Evolutionary conservation across 75 land plant species (phyloP), one percentile per base, ranked within the genome.

Genomic region (Sequoia sempervirens): DNA sequence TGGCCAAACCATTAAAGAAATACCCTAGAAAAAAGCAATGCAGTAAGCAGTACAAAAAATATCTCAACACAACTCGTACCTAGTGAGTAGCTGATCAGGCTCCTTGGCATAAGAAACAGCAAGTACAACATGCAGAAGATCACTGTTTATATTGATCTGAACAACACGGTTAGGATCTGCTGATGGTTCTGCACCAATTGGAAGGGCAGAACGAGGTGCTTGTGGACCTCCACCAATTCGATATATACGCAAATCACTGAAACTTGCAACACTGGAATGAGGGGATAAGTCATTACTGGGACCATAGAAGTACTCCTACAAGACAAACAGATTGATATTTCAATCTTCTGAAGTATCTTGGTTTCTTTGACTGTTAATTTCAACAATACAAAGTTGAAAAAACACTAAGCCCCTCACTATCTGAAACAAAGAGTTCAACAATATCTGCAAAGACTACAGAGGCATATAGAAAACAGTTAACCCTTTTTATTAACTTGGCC

Each of bases 251-350:
- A 97, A 30, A 75, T 97, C 99, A 85, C 87, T 92, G 83, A 97
- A 96, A 84, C 88, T 96, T 38, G 87, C 91, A 70, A 92, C 83
- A 56, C 93, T 92, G 5, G 96, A 89, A 84, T 96, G 95, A 41
- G 99, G 99, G 13, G 95, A 90, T 2, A 97, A 93, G 47, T 97
- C 99, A 80, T 93, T 96, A 34, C 88, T 37, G 34, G 88, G 89
- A 32, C 99, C 99, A 92, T 97, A 97, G 83, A 95, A 96, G 86
- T 96, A 97, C 80, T 96, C 98, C 99, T 97, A 97, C 50, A 88
- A 81, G 17, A 76, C 32, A 11, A 45, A 78, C 30, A 45, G 10
- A 43, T 43, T n/a, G 45, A 78, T 70, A 50, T 86, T 38, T 32
- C 38, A 83, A 83, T 4, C 34, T 10, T 69, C 10, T 0, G 36